Percentiles rank a stretch among this genome's conserved stretches.
These are phyloP conservation scores for Eucalyptus globulus DNA, from an alignment of 345 rosid species.

Conservation along the genomic window DNA sequence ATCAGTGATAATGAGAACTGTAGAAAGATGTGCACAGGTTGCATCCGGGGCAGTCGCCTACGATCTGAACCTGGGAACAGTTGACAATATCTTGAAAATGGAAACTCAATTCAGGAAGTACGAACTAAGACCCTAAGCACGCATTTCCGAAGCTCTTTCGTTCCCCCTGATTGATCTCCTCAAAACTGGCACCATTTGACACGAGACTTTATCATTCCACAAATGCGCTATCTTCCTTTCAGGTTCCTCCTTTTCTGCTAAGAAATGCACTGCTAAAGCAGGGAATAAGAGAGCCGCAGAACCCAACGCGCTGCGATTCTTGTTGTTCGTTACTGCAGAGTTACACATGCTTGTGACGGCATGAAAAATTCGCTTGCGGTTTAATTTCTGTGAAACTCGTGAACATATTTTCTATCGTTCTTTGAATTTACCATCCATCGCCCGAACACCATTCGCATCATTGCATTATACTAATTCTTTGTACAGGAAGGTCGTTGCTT, in stretches of 20 bases:
- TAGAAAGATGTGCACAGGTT: too few relatives aligned
- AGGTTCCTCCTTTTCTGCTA: background rate
- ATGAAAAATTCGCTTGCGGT: fast-evolving
- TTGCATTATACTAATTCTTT: too few relatives aligned
- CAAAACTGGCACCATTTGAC: background rate
- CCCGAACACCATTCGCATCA: background rate
- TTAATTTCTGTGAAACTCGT: background rate
- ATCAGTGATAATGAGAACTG: background rate
- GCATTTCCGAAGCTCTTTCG: too few relatives aligned
- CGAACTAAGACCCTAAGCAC: background rate
- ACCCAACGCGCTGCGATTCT: fast-evolving
- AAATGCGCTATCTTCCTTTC: background rate
- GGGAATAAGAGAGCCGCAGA: fast-evolving
- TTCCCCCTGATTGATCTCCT: too few relatives aligned
- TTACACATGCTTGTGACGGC: background rate
- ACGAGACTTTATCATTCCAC: background rate
- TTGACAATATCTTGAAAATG: background rate
- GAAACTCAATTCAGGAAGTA: background rate
- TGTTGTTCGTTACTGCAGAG: too few relatives aligned
- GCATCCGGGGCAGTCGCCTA: background rate
- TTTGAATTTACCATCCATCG: fast-evolving
- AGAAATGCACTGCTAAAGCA: background rate
- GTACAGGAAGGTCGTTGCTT: background rate
- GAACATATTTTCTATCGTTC: fast-evolving
- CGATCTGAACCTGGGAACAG: background rate